These are phyloP conservation scores for Backusella tarrabulga DNA, from an alignment of 192 early-diverging fungal species.

Conservation along the genomic window DNA sequence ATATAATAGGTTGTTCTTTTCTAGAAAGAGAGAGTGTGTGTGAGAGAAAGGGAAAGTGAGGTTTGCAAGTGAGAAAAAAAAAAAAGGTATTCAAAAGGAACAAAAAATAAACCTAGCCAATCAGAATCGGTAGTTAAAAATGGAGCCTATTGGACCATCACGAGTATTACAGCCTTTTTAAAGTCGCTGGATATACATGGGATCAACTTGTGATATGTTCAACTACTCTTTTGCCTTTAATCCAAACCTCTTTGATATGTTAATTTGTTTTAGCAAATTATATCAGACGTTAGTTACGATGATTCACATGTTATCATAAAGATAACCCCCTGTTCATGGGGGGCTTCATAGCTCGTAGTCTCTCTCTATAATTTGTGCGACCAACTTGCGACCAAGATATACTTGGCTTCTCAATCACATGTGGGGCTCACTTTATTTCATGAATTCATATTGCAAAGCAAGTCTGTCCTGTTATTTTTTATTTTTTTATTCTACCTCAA, in stretches of 20 bases:
- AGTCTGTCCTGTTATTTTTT: not conserved
- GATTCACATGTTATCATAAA: not conserved
- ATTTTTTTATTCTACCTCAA: not conserved
- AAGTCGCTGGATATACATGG: not conserved
- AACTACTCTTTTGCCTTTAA: not conserved
- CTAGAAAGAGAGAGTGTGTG: not conserved
- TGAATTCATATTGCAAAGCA: not conserved
- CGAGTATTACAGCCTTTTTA: not conserved
- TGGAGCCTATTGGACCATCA: not conserved
- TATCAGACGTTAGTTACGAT: not conserved
- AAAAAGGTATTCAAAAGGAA: not conserved
- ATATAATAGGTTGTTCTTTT: not conserved
- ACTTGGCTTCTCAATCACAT: constrained; percentile 4
- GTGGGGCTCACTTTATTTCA: not conserved
- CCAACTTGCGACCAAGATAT: not conserved
- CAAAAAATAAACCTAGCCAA: not conserved
- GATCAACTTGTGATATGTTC: not conserved
- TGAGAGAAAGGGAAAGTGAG: not conserved
- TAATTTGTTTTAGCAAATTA: not conserved
- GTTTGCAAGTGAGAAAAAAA: not conserved
- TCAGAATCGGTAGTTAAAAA: not conserved
- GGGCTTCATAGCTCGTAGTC: not conserved
- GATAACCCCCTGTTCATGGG: not conserved
- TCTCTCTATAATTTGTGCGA: not conserved
- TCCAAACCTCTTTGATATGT: not conserved